Percentiles rank a stretch among this genome's conserved stretches.
phyloP scores from a whole-genome alignment of 495 filamentous ascomycete genomes.

The Aspergillus panamensis region DNA sequence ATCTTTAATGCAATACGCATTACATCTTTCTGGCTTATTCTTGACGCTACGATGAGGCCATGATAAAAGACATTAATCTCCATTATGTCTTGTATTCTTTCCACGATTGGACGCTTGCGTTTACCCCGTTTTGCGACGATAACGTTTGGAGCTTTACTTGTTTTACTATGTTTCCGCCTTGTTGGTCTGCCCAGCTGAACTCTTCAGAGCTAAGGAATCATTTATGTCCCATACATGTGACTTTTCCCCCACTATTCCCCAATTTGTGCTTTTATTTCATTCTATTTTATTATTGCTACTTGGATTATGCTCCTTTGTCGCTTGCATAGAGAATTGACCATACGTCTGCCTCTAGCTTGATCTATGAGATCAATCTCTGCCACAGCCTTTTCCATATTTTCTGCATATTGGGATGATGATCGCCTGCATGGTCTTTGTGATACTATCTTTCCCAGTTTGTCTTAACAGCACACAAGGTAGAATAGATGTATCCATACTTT shows the following conservation, averaged over 20 bases:
- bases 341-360: neutral
- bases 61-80: conserved; percentile 12
- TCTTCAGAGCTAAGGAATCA: neutral
- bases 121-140: conserved; percentile 16
- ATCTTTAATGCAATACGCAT: conserved; percentile 25
- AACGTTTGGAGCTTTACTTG: conserved; percentile 13
- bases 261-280: conserved; percentile 31
- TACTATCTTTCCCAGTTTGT: conserved; percentile 18
- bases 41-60: conserved; percentile 22
- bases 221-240: conserved; percentile 7
- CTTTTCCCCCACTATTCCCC: conserved; percentile 14
- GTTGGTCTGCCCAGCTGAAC: conserved; percentile 3
- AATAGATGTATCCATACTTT: conserved; percentile 32
- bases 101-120: conserved; percentile 16
- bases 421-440: conserved; percentile 18
- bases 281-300: conserved; percentile 15
- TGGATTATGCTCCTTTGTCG: conserved; percentile 19
- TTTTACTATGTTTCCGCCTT: conserved; percentile 15
- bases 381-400: conserved; percentile 10
- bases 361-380: conserved; percentile 8
- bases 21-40: conserved; percentile 26
- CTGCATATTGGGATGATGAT: conserved; percentile 21
- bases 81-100: conserved; percentile 29
- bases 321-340: conserved; percentile 9
- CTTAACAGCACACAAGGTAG: conserved; percentile 24